These are phyloP conservation scores for Hypoxylon sp. DNA, from an alignment of 2,329 filamentous ascomycete genomes.

Conservation along the genomic window DNA sequence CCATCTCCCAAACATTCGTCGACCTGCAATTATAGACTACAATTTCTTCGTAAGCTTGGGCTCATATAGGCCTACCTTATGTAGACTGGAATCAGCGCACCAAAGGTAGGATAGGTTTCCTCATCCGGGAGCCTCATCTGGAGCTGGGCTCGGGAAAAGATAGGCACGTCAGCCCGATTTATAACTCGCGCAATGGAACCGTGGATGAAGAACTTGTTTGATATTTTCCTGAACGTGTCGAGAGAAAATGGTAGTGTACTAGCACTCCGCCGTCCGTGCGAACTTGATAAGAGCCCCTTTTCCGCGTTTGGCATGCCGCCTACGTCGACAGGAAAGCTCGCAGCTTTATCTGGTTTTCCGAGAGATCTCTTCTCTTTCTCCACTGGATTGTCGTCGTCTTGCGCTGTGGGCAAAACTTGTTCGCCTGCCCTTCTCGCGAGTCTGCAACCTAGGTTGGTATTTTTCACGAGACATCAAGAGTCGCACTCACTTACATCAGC, in stretches of 20 bases:
- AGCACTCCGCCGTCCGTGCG: conserved; percentile 9
- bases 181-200: conserved; percentile 36
- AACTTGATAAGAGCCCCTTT: neutral
- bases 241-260: conserved; percentile 36
- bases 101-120: conserved; percentile 16
- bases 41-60: neutral
- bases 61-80: neutral
- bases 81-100: neutral
- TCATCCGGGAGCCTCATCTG: conserved; percentile 12
- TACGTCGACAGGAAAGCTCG: neutral
- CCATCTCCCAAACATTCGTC: conserved; percentile 39
- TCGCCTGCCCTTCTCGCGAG: conserved; percentile 8
- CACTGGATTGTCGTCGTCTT: neutral
- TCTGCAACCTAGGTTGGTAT: neutral
- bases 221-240: conserved; percentile 26
- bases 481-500: conserved; percentile 5
- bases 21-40: conserved; percentile 42
- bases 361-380: neutral
- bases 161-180: conserved; percentile 37
- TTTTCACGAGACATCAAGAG: neutral
- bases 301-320: neutral
- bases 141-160: conserved; percentile 31
- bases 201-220: conserved; percentile 32
- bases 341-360: neutral
- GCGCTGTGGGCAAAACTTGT: neutral